These are phyloP conservation scores for Lactifluus pinguis DNA, from an alignment of 768 basidiomycete genomes.

Conservation along the genomic window DNA sequence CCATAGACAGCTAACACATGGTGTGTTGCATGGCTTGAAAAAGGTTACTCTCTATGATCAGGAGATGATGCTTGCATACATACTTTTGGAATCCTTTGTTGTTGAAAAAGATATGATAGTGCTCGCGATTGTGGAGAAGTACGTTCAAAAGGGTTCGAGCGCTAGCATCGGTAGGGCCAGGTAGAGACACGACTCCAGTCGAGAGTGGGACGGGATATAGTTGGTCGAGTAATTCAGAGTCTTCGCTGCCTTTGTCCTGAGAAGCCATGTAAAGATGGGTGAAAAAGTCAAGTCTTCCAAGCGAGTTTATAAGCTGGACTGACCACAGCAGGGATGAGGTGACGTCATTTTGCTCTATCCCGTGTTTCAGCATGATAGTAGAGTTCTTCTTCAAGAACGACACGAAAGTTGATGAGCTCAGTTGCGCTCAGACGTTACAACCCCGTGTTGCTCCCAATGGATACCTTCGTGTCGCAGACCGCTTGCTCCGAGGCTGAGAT, in stretches of 20 bases:
- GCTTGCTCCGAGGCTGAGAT: too few relatives aligned
- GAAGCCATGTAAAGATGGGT: neutral
- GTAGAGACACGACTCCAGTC: conserved; percentile 1
- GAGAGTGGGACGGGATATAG: conserved; percentile 8
- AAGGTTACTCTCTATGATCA: neutral
- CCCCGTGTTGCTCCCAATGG: too few relatives aligned
- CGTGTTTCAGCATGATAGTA: too few relatives aligned
- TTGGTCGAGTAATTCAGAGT: neutral
- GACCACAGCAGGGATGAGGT: too few relatives aligned
- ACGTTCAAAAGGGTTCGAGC: neutral
- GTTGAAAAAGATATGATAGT: conserved; percentile 50
- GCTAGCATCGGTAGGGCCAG: conserved; percentile 5
- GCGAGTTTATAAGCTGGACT: too few relatives aligned
- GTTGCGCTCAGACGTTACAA: too few relatives aligned
- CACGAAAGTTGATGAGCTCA: too few relatives aligned
- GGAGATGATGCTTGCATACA: neutral
- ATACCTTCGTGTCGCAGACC: too few relatives aligned
- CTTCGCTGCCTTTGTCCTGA: neutral
- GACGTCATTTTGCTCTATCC: too few relatives aligned
- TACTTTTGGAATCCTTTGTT: conserved; percentile 28
- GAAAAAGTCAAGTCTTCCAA: too few relatives aligned
- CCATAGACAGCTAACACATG: conserved; percentile 50
- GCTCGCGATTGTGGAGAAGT: conserved; percentile 42
- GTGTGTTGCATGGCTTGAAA: conserved; percentile 45
- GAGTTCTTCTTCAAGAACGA: too few relatives aligned